Percentiles rank a stretch among this genome's conserved stretches.
Conservation (phyloP, 306 rosid genomes). For the Malus orientalis region DNA sequence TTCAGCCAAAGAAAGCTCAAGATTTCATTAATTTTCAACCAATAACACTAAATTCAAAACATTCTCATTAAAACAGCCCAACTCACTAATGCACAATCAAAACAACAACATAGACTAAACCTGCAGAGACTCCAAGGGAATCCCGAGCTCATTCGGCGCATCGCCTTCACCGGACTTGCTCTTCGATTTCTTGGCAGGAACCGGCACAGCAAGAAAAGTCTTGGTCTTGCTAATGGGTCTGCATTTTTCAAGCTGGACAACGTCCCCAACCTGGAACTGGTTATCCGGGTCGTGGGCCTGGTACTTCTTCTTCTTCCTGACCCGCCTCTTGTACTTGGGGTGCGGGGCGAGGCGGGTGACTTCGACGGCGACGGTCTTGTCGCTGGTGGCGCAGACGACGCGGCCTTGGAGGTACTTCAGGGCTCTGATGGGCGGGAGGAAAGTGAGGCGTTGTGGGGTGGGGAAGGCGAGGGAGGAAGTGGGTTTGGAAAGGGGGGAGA, state of each 20-base stretch:
- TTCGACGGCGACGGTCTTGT: constrained; percentile 84
- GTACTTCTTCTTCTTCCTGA: constrained; percentile 93
- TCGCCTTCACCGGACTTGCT: constrained; percentile 3
- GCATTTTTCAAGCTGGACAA: constrained; percentile 64
- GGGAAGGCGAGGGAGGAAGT: constrained; percentile 22
- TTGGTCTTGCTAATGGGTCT: constrained; percentile 88
- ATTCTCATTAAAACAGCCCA: background rate
- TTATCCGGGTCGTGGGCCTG: constrained; percentile 92
- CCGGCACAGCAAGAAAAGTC: constrained; percentile 62
- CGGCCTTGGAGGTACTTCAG: constrained; percentile 68
- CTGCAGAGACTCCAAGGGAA: constrained; percentile 69
- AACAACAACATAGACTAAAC: constrained; percentile 11
- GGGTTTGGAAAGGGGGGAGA: constrained; percentile 46
- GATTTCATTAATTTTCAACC: constrained; percentile 4
- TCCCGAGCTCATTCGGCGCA: constrained; percentile 32
- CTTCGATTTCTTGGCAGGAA: constrained; percentile 23
- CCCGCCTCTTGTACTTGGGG: constrained; percentile 80
- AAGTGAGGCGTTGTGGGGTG: constrained; percentile 15
- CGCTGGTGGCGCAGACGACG: constrained; percentile 61
- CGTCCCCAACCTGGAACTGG: constrained; percentile 71
- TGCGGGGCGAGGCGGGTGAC: constrained; percentile 80
- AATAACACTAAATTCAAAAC: constrained; percentile 16
- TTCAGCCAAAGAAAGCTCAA: background rate
- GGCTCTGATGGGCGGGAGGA: constrained; percentile 52
- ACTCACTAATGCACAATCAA: constrained; percentile 4